Conservation (phyloP, 2,329 filamentous ascomycete species). For the Pyricularia sp. region DNA sequence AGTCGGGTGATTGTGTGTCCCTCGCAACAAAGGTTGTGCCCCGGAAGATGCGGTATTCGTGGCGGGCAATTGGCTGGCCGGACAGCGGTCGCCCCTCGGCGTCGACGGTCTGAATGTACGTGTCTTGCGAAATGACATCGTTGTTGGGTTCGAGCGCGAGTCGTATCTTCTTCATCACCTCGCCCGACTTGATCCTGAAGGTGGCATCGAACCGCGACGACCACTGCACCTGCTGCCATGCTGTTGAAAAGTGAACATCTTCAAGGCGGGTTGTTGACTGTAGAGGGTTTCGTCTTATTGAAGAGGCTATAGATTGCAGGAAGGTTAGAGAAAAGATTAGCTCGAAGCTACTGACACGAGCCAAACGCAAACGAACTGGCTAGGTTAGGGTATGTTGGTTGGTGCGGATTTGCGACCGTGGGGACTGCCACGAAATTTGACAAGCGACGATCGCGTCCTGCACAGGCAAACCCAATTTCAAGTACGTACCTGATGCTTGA, state of each 20-base stretch:
- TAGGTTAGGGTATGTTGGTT: background rate
- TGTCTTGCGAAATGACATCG: constrained; percentile 72
- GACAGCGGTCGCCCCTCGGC: constrained; percentile 57
- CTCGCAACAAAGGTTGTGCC: constrained; percentile 65
- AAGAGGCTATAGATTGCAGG: constrained; percentile 42
- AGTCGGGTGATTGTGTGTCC: constrained; percentile 48
- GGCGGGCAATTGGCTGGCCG: constrained; percentile 56
- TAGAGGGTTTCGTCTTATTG: constrained; percentile 65
- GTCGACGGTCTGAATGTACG: constrained; percentile 63
- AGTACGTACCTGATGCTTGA: background rate
- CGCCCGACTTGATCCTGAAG: constrained; percentile 63
- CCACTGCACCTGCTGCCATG: constrained; percentile 69
- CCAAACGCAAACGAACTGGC: background rate
- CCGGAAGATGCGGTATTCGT: constrained; percentile 74
- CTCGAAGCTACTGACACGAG: background rate
- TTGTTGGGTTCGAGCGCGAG: constrained; percentile 82
- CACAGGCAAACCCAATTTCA: background rate
- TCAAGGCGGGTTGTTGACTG: constrained; percentile 64
- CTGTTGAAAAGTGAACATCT: constrained; percentile 67
- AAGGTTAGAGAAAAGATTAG: background rate
- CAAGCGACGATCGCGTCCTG: background rate
- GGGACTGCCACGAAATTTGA: background rate
- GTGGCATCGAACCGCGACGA: constrained; percentile 76
- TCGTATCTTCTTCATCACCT: constrained; percentile 59
- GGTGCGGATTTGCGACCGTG: background rate